phyloP scores from a whole-genome alignment of 768 basidiomycete species.

The Xerocomus potaroensis region DNA sequence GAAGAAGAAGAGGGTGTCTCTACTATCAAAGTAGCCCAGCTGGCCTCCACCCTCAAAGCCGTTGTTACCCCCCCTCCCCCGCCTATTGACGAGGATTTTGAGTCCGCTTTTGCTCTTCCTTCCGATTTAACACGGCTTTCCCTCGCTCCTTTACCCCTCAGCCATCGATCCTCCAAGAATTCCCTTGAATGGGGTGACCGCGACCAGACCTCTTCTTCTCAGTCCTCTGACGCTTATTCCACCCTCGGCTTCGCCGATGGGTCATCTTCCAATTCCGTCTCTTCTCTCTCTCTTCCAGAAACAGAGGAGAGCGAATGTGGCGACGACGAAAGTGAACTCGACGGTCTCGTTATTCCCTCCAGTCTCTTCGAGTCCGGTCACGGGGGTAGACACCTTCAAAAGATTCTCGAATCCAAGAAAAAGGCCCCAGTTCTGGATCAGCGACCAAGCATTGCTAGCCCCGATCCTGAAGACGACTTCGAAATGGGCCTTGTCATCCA shows the following conservation, averaged over 20 bases:
- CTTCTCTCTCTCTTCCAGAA: constrained; percentile 60
- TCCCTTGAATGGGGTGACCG: constrained; percentile 86
- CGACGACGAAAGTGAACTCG: constrained; percentile 70
- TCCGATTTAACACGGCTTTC: constrained; percentile 78
- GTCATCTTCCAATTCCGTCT: constrained; percentile 68
- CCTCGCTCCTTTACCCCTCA: constrained; percentile 71
- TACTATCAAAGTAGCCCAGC: constrained; percentile 70
- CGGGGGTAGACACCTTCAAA: constrained; percentile 46
- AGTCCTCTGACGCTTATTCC: constrained; percentile 86
- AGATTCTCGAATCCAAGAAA: constrained; percentile 53
- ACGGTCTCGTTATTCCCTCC: constrained; percentile 75
- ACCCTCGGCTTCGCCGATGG: constrained; percentile 70
- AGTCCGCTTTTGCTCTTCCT: constrained; percentile 78
- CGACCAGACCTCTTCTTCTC: constrained; percentile 76
- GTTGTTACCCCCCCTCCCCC: constrained; percentile 32
- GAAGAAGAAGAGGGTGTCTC: constrained; percentile 80
- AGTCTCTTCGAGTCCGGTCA: constrained; percentile 72
- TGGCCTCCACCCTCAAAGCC: constrained; percentile 36
- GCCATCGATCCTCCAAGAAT: constrained; percentile 75
- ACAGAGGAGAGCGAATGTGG: constrained; percentile 68
- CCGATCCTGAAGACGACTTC: constrained; percentile 80
- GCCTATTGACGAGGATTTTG: constrained; percentile 68
- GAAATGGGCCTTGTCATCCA: constrained; percentile 82
- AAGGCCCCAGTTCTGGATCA: constrained; percentile 52
- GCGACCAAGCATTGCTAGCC: constrained; percentile 46